phyloP scores from a whole-genome alignment of 768 basidiomycete species.

The Tephrocybe rancida region DNA sequence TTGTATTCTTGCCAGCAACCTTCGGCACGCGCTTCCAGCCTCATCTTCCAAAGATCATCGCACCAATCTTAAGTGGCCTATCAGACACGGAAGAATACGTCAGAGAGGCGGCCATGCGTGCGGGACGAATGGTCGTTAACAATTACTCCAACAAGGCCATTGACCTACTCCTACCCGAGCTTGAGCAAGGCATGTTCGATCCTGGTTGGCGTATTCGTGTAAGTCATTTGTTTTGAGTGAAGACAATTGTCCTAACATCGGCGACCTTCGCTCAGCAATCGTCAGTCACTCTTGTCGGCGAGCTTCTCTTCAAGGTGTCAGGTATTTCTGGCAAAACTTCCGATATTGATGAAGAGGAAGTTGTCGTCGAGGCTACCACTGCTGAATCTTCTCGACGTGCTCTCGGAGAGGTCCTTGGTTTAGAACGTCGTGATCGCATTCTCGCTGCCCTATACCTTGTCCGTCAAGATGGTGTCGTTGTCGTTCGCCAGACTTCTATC shows the following conservation, averaged over 20 bases:
- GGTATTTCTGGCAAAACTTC: conserved; percentile 92
- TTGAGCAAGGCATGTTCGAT: conserved; percentile 95
- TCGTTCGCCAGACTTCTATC: conserved; percentile 88
- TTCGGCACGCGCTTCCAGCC: conserved; percentile 97
- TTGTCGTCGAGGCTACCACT: conserved; percentile 58
- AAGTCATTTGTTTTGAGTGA: conserved; percentile 25
- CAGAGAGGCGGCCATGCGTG: conserved; percentile 95
- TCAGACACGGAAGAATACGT: conserved; percentile 95
- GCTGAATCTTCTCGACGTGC: conserved; percentile 85
- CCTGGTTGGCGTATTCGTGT: conserved; percentile 94
- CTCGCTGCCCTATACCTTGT: conserved; percentile 90
- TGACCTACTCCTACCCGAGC: conserved; percentile 90
- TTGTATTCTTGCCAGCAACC: conserved; percentile 93
- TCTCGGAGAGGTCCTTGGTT: conserved; percentile 85
- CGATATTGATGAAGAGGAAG: conserved; percentile 74
- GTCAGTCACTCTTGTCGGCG: conserved; percentile 94
- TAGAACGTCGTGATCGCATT: conserved; percentile 88
- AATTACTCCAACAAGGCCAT: conserved; percentile 93
- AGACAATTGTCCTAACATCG: conserved; percentile 8
- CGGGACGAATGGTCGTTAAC: conserved; percentile 96
- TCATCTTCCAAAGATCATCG: conserved; percentile 91
- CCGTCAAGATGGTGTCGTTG: conserved; percentile 88
- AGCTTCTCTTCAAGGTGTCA: conserved; percentile 94
- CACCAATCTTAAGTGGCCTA: conserved; percentile 89
- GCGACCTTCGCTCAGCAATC: conserved; percentile 65